Conservation (phyloP, 2,329 filamentous ascomycete species). For the Fusarium temperatum region DNA sequence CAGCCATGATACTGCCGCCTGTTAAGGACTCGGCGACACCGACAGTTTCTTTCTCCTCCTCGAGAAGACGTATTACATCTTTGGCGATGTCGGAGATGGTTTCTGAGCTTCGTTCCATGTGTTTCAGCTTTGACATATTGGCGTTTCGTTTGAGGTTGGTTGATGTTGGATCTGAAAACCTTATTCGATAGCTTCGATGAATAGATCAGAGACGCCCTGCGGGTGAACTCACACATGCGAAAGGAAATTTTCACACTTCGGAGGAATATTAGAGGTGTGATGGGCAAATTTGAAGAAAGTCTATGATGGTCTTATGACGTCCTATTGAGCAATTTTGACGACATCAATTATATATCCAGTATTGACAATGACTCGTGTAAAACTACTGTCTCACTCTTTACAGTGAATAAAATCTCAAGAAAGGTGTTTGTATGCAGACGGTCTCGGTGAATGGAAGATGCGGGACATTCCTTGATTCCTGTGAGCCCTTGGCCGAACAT, state of each 20-base stretch:
- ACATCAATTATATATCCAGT: background rate
- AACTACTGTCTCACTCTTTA: rapidly evolving
- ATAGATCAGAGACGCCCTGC: background rate
- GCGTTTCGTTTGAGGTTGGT: background rate
- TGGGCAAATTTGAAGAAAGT: background rate
- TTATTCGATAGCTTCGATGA: background rate
- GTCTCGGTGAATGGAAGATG: rapidly evolving
- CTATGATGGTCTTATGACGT: background rate
- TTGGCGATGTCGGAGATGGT: slow-evolving; percentile 21
- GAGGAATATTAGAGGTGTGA: background rate
- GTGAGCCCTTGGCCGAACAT: background rate
- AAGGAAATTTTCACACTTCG: background rate
- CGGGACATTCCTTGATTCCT: background rate
- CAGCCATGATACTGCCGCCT: slow-evolving; percentile 45
- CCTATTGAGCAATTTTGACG: background rate
- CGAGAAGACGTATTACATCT: slow-evolving; percentile 25
- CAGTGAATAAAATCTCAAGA: background rate
- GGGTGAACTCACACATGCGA: background rate
- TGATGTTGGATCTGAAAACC: background rate
- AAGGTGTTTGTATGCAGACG: rapidly evolving
- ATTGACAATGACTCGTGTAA: background rate
- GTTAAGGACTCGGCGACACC: slow-evolving; percentile 47
- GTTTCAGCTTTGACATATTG: slow-evolving; percentile 1
- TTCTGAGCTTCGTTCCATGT: slow-evolving; percentile 11
- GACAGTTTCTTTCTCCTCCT: slow-evolving; percentile 37